Base-by-base conservation (phyloP, 2,329 filamentous ascomycete genomes). In the Fusarium incarnatum region DNA sequence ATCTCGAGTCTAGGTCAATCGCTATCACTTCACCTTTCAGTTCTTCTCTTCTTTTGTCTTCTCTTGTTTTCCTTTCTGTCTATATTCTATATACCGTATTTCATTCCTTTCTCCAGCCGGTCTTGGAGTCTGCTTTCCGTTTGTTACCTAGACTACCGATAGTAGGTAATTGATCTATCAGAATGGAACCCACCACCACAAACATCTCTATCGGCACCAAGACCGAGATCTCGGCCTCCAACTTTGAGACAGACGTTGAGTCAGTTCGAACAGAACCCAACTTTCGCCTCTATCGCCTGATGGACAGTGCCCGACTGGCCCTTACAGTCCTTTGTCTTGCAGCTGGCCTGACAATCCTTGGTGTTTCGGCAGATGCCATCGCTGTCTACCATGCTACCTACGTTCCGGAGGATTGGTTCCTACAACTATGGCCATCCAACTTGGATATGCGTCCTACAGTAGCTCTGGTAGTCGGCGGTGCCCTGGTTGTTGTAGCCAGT, bases 371-470 rank as follows among this genome's bases (percentile, higher is more conserved):
- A 69, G 82, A 89, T 74, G 82, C 86, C 8, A 78, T 90, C 44
- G 77, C 81, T 30, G 84, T 87, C 40, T 90, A 89, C 79, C 82
- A 87, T 69, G 78, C 79, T 28, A 90, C 88, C 3, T 82, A 85
- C 59, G 75, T 87, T 18, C 73, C 84, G 1, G 75, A 76, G 20
- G 81, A 83, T 47, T 86, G 81, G 72, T 72, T 85, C 23, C 81
- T 90, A 20, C 81, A 87, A 1, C 74, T 90, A 50, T 91, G 88
- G 88, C 88, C 88, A 0, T 77, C 81, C 16, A 78, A 84, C 30
- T 87, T 90, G 73, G 84, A 90, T 74, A 75, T 88, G 34, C 82
- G 86, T 49, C 88, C 88, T 4, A 87, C 86, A 5, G 78, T 86
- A 30, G 85, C 87, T 11, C 80, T 89, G 27, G 82, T 89, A 20